Evolutionary conservation across 1,139 yeast genomes (phyloP), one percentile per base, ranked within the genome.

Genomic region (Nakaseomyces uthaithaninus): DNA sequence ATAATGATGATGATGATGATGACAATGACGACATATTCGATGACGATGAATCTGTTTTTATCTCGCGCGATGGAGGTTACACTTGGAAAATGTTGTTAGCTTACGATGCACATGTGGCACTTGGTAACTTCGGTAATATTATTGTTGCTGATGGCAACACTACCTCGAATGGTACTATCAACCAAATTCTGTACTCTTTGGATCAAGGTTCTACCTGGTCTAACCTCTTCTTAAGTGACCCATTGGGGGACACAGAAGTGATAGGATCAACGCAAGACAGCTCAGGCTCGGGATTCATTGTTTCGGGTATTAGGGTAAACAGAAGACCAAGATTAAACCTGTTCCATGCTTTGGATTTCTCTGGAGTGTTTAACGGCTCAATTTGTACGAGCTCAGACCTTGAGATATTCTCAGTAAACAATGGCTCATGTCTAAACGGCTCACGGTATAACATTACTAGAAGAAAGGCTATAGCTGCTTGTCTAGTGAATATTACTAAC

Each of bases 41-140:
- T 3, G 23, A 17, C 18, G 24, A 19, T 6, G 25, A 11, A n/a
- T 4, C 16, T 10, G 15, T 37, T 6, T 33, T 26, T 17, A 27
- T 38, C 10, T 38, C 41, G 11, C 19, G 22, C 11, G 41, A 38
- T 27, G 41, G 38, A 11, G 41, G 41, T 17, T 60, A 70, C 7
- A 64, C 79, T 0, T 87, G 95, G 95, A 61, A 60, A 28, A 57
- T 66, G 42, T 72, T 77, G 0, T 54, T 77, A 18, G 75, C 75
- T 31, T 72, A 67, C 30, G 77, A 87, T 2, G 67, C 76, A 35
- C 54, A 69, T 4, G 78, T 74, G 49, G 69, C 81, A 0, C 80
- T 78, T 63, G 95, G 93, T 41, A 94, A 86, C 60, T 74, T 75
- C 44, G 96, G 95, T 38, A 85, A 85, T 56, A 60, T 85, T 4